phyloP scores from a whole-genome alignment of 2,329 filamentous ascomycete genomes.

The Sporothrix schenckii region DNA sequence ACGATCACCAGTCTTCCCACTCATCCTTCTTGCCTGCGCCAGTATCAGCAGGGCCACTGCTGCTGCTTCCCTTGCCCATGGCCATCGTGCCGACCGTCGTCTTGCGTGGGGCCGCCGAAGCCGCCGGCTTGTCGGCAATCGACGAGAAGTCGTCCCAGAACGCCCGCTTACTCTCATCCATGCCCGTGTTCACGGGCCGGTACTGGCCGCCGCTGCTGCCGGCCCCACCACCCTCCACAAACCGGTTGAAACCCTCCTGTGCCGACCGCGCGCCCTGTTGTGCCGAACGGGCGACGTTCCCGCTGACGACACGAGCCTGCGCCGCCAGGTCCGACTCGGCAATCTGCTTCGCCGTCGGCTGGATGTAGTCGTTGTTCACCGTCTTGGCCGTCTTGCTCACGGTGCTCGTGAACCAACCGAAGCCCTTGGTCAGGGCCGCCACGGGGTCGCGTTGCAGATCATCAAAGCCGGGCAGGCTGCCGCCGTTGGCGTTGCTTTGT shows the following conservation, averaged over 20 bases:
- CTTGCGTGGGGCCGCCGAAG: conserved; percentile 48
- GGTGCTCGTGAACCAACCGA: conserved; percentile 89
- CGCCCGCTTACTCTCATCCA: conserved; percentile 71
- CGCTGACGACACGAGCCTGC: conserved; percentile 63
- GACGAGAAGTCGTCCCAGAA: conserved; percentile 93
- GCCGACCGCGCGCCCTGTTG: conserved; percentile 73
- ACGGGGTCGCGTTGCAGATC: conserved; percentile 92
- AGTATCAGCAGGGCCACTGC: conserved; percentile 34
- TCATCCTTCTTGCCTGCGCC: conserved; percentile 55
- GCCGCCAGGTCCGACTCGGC: conserved; percentile 77
- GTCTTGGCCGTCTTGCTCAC: conserved; percentile 89
- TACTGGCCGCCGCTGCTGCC: conserved; percentile 41
- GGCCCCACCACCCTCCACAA: conserved; percentile 73
- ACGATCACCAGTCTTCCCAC: conserved; percentile 64
- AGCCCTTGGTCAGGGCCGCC: conserved; percentile 84
- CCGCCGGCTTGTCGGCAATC: conserved; percentile 58
- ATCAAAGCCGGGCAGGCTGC: conserved; percentile 69
- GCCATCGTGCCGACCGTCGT: conserved; percentile 60
- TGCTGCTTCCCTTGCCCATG: conserved; percentile 57
- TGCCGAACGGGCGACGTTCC: conserved; percentile 67
- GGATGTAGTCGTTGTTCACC: conserved; percentile 87
- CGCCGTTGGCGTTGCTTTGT: conserved; percentile 44
- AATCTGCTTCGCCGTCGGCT: conserved; percentile 88
- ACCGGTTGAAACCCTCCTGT: conserved; percentile 78
- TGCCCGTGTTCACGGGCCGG: conserved; percentile 43